Evolutionary conservation across 1,139 yeast genomes (phyloP), one percentile per base, ranked within the genome.

Genomic region (Kodamaea anthophila): DNA sequence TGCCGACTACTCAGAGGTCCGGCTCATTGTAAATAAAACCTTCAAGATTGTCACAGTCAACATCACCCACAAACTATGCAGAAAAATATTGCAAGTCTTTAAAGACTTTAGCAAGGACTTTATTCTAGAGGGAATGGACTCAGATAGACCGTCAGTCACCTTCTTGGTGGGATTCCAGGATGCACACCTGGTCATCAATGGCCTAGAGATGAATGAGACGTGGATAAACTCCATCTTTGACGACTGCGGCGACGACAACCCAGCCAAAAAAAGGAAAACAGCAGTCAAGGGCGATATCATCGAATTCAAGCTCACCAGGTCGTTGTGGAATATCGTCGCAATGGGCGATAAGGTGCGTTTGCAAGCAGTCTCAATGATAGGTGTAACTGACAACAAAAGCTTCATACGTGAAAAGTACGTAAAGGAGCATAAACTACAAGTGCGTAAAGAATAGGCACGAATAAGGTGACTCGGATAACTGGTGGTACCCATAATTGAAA

Each of bases 301-400:
- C 13, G 68, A 63, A 34, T 51, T 65, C 27, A 47, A 42, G 29
- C 26, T 65, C 6, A 43, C 47, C 1, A 51, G 44, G 28, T 58
- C 68, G 4, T 39, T 59, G 31, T 66, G 69, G 70, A 50, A 54
- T 31, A 33, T 60, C 23, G 35, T 49, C 20, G 42, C 50, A 43
- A 42, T 55, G 18, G 60, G 55, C 1, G 40, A 45, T 7, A 38
- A 41, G 24, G 40, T 48, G 2, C 35, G 59, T 15, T 35, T 61
- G 9, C 60, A 59, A 21, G 60, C 57, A 1, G 57, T 61, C 2
- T n/a, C n/a, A n/a, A n/a, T n/a, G n/a, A n/a, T n/a, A n/a, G n/a
- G n/a, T n/a, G n/a, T n/a, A n/a, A n/a, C n/a, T n/a, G n/a, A n/a
- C n/a, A n/a, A n/a, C n/a, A n/a, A n/a, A n/a, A n/a, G n/a, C n/a